Evolutionary conservation across 495 filamentous ascomycete species (phyloP), one percentile per base, ranked within the genome.

Genomic region (Acidomyces sp.): DNA sequence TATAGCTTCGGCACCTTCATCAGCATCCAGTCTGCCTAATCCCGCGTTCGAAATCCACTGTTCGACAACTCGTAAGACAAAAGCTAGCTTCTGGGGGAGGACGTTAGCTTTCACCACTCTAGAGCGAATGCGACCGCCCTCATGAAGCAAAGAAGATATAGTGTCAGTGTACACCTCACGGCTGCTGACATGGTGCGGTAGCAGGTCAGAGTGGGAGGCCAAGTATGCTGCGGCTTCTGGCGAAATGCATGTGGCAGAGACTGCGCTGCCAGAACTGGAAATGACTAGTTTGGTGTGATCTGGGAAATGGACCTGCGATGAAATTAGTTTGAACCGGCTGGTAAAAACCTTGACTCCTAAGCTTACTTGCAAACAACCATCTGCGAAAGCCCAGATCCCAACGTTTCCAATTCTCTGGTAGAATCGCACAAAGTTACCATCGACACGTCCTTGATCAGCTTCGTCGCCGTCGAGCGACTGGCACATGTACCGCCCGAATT

Each of bases 231-330:
- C 77, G 0, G 81, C 81, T 13, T 75, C 71, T 4, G 75, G 60
- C 0, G 83, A 79, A 4, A 93, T 73, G 53, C 85, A 81, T 63
- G 82, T 85, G 56, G 90, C 90, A 59, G 87, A 79, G 48, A 84
- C 74, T 71, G 78, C 82, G 1, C 69, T 78, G 19, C 76, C 83
- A 26, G 78, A 74, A 6, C 74, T 67, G 24, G 83, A 81, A 34
- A 93, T 64, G 3, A 92, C 74, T 19, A 93, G 69, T 57, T 97
- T 97, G 21, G 90, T 95, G 56, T 97, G 90, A 49, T 97, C 90
- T 5, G 88, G 86, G 62, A 95, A 97, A 60, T 97, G 95, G 62
- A 94, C 82, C 72, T 90, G 54, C 17, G 29, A n/a, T n/a, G n/a
- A n/a, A n/a, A n/a, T n/a, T n/a, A n/a, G n/a, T n/a, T n/a, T n/a